Evolutionary conservation across 208 protist genomes (phyloP), one percentile per base, ranked within the genome.

Genomic region (Leishmania guyanensis): DNA sequence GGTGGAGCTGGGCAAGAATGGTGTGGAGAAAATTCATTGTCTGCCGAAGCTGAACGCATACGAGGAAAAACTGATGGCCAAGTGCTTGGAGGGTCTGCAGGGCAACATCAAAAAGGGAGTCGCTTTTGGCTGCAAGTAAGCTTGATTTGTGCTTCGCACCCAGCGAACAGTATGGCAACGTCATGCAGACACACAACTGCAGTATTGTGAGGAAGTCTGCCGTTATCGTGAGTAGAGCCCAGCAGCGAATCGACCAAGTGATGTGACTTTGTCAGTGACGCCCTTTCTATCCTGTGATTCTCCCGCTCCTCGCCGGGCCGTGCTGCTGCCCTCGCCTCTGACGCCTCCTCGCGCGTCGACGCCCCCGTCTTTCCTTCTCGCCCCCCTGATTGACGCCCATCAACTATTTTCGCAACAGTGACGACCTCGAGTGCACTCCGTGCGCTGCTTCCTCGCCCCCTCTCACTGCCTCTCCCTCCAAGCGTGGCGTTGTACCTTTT

Each of bases 41-140:
- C 65, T 96, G 81, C 90, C 89, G 88, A 66, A 87, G 62, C 54
- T 96, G 50, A 92, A 85, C 77, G 75, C 70, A 58, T 93, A 90
- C 76, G 93, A 96, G 78, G 81, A 91, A 81, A 80, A 81, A 69
- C 84, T 94, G 56, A 68, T 98, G 60, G 91, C 94, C 66, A 90
- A 87, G 66, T 90, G 93, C 84, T 36, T 98, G 14, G 88, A 87
- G 46, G 94, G 97, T 10, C 87, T 98, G 53, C 76, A 96, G 81
- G 90, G 82, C 70, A 97, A 97, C 85, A 98, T 98, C 75, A 77
- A 86, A 29, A 97, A 97, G 85, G 96, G 94, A 39, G 48, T 92
- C 33, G 87, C 87, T 26, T 97, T 92, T 58, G 86, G 70, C 68
- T 78, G 62, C 64, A 62, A 79, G 78, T 86, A 80, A 79, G 39